These are phyloP conservation scores for Neostapfia colusana DNA, from an alignment of 176 grass and related monocot genomes.

Conservation along the genomic window DNA sequence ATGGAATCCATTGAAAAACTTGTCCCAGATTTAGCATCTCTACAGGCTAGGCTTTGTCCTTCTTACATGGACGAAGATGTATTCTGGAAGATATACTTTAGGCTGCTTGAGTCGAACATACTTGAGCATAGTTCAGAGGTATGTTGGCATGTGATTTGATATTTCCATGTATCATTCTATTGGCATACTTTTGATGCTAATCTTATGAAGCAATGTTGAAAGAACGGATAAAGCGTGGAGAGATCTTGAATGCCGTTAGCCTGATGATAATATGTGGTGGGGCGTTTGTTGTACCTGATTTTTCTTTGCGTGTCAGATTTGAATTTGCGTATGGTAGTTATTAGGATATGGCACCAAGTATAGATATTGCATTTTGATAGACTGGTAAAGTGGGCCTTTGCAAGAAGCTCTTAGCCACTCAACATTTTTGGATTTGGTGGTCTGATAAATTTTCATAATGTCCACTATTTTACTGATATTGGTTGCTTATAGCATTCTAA, in stretches of 20 bases:
- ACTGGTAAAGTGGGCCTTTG: background rate
- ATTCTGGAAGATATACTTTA: slow-evolving; percentile 96
- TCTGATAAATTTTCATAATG: background rate
- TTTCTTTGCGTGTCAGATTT: background rate
- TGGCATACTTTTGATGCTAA: background rate
- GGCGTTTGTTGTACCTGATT: background rate
- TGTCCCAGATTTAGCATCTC: slow-evolving; percentile 62
- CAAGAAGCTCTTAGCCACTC: background rate
- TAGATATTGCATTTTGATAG: background rate
- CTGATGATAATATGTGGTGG: background rate
- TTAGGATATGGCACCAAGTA: background rate
- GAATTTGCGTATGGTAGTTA: background rate
- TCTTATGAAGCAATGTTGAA: background rate
- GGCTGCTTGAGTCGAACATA: slow-evolving; percentile 66
- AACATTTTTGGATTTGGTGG: background rate
- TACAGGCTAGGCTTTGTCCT: slow-evolving; percentile 69
- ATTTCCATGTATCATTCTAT: slow-evolving; percentile 15
- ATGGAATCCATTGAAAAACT: slow-evolving; percentile 63
- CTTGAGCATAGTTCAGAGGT: slow-evolving; percentile 75
- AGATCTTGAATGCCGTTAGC: background rate
- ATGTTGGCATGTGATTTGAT: slow-evolving; percentile 2
- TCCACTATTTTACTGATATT: background rate
- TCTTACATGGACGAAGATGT: slow-evolving; percentile 60
- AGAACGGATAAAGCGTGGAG: background rate
- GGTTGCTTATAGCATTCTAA: background rate